Evolutionary conservation across 805 yeast genomes (phyloP), one percentile per base, ranked within the genome.

Genomic region (Teunomyces atbi): DNA sequence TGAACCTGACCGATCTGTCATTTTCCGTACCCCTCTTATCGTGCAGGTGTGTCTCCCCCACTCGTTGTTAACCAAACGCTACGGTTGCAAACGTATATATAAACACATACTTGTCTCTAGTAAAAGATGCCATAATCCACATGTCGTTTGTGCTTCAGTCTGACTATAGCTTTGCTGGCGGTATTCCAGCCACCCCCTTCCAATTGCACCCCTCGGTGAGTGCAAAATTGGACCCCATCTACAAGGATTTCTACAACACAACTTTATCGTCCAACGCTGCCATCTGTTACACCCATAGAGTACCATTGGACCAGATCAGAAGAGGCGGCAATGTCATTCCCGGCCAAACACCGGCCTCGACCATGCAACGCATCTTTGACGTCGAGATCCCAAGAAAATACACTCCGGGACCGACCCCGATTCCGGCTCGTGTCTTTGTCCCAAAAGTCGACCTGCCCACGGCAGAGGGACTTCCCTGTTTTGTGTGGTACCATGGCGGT

Each of bases 401-500:
- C 47, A 57, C 68, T 15, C 42, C 47, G 4, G 60, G 55, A 49
- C 46, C 55, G 48, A 35, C 33, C 4, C 8, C 61, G 45, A 46
- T 62, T 27, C 62, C 62, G 3, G 61, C 61, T 11, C 58, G 77
- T 46, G 71, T 72, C 2, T 73, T 70, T 46, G 61, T 62, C 27
- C 76, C 77, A 15, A 51, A 58, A 15, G 71, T 66, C 5, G 63
- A 57, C 15, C 52, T 58, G 7, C 76, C 75, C 3, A 54, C 35
- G 10, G 57, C 46, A 6, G 10, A 36, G 6, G 75, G 74, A 8
- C 69, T 66, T 66, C 76, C 76, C 8, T 53, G 66, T 16, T 56
- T 62, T 30, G 47, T 73, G 23, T 70, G 68, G 66, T 69, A 53
- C 57, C 78, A 73, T 47, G 78, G 77, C 18, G 77, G 78, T 23